Evolutionary conservation across 768 basidiomycete genomes (phyloP).

Genomic region (Tylopilus vinaceipallidus): DNA sequence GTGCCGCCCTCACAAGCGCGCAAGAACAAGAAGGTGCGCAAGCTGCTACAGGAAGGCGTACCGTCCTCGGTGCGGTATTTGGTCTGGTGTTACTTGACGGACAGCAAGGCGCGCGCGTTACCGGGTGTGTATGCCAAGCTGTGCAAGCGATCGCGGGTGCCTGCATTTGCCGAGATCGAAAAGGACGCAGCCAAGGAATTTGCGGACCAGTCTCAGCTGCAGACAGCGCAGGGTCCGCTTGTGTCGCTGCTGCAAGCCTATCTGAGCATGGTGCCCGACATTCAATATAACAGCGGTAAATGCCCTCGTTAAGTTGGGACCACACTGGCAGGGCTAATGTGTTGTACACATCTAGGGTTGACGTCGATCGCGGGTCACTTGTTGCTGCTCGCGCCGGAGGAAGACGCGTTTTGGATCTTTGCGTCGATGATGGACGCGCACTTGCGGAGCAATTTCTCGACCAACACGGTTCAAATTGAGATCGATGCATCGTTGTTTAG

Average conservation of each 20-base stretch:
- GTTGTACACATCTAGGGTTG: slow-evolving; percentile 60
- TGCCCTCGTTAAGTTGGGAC: no score
- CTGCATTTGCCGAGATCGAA: slow-evolving; percentile 53
- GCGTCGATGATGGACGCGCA: slow-evolving; percentile 83
- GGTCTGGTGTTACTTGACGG: slow-evolving; percentile 80
- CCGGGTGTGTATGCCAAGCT: slow-evolving; percentile 68
- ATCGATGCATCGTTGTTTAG: slow-evolving; percentile 73
- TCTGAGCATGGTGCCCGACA: slow-evolving; percentile 82
- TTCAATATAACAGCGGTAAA: slow-evolving; percentile 64
- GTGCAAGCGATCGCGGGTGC: slow-evolving; percentile 51
- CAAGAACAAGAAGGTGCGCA: slow-evolving; percentile 78
- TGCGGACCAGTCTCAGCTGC: slow-evolving; percentile 55
- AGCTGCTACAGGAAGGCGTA: slow-evolving; percentile 72
- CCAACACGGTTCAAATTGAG: slow-evolving; percentile 60
- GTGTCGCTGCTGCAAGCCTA: slow-evolving; percentile 67
- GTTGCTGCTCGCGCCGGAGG: slow-evolving; percentile 73
- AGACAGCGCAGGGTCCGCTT: slow-evolving; percentile 55
- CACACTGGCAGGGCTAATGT: no score
- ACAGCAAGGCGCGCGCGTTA: slow-evolving; percentile 69
- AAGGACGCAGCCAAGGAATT: slow-evolving; percentile 56
- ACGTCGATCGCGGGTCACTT: slow-evolving; percentile 71
- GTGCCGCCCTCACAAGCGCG: slow-evolving; percentile 59
- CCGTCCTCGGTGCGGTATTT: slow-evolving; percentile 81
- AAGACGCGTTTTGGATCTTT: slow-evolving; percentile 91
- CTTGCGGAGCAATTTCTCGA: slow-evolving; percentile 74